Evolutionary conservation across 2,329 filamentous ascomycete species (phyloP), one percentile per base, ranked within the genome.

Genomic region (Arthrobotrys megalospora): DNA sequence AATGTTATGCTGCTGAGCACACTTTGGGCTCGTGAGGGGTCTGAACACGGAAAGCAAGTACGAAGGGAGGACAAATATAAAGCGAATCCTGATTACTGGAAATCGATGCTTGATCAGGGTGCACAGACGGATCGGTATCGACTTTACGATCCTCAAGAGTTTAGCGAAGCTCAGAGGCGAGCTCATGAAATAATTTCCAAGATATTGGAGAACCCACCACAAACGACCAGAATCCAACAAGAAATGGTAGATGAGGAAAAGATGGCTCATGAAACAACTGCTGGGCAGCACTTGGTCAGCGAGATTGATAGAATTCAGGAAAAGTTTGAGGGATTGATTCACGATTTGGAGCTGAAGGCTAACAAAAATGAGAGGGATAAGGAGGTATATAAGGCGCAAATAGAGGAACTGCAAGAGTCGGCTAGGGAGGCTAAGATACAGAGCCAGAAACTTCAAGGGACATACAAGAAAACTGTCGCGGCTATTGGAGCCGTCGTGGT

Each of bases 191-290:
- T 60, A 3, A 60, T 60, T 11, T 41, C 36, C 3, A 41, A 60
- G 19, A 60, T 60, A n/a, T n/a, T 60, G 16, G 34, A 21, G 3
- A 60, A 60, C 10, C 28, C 38, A 14, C 55, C 55, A 28, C 55
- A 60, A 43, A 43, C 55, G 34, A 60, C 55, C 11, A 41, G 36
- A 60, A 60, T 60, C 19, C 55, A 60, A 11, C 34, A 43, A 41
- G 55, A 60, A 43, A 60, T 60, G 55, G 55, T 60, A 16, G 55
- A 60, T 19, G 55, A 60, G n/a, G 55, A 43, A 11, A 60, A n/a
- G 12, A 43, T 43, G 6, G 2, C 55, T 1, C 34, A 43, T 10
- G 36, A 60, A 41, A 60, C 55, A n/a, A 60, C 55, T 6, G 55
- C 55, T n/a, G 55, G 55, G 8, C 16, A 41, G n/a, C 55, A 43